Evolutionary conservation across 2,329 filamentous ascomycete species (phyloP), one percentile per base, ranked within the genome.

Genomic region (Chrysoporthe puriensis): DNA sequence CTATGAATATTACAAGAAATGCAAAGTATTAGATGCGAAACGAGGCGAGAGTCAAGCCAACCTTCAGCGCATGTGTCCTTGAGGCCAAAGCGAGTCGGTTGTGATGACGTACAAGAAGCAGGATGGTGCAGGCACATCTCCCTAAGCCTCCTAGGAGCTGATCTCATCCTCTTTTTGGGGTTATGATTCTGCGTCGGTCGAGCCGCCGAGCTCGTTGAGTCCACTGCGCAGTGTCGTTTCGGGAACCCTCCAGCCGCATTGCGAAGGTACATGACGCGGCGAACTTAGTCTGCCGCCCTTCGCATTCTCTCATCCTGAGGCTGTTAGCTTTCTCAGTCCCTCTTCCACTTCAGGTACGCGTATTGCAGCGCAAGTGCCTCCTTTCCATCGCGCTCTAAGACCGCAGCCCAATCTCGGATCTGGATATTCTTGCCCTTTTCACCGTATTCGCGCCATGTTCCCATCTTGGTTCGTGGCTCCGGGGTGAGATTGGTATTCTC

Each of bases 381-480:
- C 71, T 84, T 85, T 1, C 92, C 91, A 76, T 97, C 93, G 62
- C 89, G 84, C 77, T 97, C 94, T 59, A 97, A 83, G 69, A 92
- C 91, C 26, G 88, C 84, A 18, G 97, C 83, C 82, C 94, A 89
- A 77, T 97, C 95, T 65, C 95, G 86, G 63, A 97, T 82, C 80
- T 97, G 94, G 60, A 97, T 92, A 36, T 90, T 90, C 72, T 85
- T 86, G 43, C 93, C 93, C 75, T 90, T 91, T 32, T 90, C 88
- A 64, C 88, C 88, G 73, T 93, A 90, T 77, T 97, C 94, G 68
- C 92, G 86, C 86, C 90, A 92, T 18, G 86, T 84, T n/a, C 92
- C 92, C 48, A 93, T 80, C 64, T 88, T 87, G 64, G 88, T 88
- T 34, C 86, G 84, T 18, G 86, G 85, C 44, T 88, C 85, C 1